phyloP scores from a whole-genome alignment of 202 grass and related monocot genomes.

The Carex sylvatica region DNA sequence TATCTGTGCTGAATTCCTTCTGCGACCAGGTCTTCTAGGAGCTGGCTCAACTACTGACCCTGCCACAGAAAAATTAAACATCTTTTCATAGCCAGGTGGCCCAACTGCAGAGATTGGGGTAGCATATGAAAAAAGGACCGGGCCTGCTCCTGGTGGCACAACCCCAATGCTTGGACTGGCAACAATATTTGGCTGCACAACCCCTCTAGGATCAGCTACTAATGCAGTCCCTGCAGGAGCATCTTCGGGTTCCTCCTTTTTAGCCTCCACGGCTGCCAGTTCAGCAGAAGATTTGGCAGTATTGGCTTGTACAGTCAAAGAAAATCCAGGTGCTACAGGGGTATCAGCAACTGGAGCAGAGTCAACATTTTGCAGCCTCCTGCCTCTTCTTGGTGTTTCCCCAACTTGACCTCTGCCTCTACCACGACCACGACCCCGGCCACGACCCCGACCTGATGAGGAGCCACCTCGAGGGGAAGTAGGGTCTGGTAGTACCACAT shows the following conservation, averaged over 20 bases:
- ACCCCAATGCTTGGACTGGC: conserved; percentile 11
- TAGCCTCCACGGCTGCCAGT: not conserved
- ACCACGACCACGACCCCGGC: conserved; percentile 32
- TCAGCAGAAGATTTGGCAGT: conserved; percentile 3
- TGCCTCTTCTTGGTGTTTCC: conserved; percentile 27
- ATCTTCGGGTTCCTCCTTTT: conserved; percentile 16
- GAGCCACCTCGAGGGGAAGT: conserved; percentile 32
- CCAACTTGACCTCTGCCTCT: conserved; percentile 40
- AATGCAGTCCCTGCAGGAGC: not conserved
- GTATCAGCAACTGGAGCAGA: conserved; percentile 5
- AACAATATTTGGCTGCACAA: conserved; percentile 25
- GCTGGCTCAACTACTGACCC: conserved; percentile 48
- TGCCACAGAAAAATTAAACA: conserved; percentile 26
- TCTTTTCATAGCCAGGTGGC: conserved; percentile 45
- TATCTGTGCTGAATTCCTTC: conserved; percentile 52
- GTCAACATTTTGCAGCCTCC: conserved; percentile 17
- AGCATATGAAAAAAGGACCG: conserved; percentile 26
- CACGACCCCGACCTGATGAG: conserved; percentile 33
- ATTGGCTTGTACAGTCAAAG: conserved; percentile 4
- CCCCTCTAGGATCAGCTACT: conserved; percentile 1
- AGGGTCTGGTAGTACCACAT: conserved; percentile 36
- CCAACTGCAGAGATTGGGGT: conserved; percentile 39
- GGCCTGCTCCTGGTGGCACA: conserved; percentile 24
- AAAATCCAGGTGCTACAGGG: conserved; percentile 9
- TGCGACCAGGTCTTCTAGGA: conserved; percentile 44